A percentile compares a stretch with the other conserved stretches of the same genome.
Evolutionary conservation across 176 grass and related monocot species (phyloP).

Genomic region (Oryza meridionalis): DNA sequence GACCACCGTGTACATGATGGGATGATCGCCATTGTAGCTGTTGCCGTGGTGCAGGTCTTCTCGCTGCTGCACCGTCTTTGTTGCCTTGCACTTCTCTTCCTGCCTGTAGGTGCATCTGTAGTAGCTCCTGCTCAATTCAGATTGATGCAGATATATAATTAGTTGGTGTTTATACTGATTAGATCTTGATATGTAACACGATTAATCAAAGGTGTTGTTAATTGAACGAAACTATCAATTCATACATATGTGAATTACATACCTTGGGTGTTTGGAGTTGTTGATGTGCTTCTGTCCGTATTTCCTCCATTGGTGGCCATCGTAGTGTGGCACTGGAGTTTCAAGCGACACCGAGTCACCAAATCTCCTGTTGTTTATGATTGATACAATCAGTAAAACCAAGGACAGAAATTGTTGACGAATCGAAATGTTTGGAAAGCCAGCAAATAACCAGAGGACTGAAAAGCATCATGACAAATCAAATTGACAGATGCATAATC

Average conservation of each 20-base stretch:
- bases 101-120: slow-evolving; percentile 44
- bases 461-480: background rate
- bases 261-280: slow-evolving; percentile 47
- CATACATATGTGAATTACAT: background rate
- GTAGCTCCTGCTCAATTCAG: slow-evolving; percentile 34
- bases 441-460: background rate
- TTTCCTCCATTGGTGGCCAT: slow-evolving; percentile 61
- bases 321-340: slow-evolving; percentile 46
- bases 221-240: background rate
- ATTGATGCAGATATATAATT: background rate
- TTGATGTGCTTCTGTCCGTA: slow-evolving; percentile 66
- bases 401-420: background rate
- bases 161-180: no score
- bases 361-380: slow-evolving; percentile 34
- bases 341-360: slow-evolving; percentile 37
- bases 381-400: background rate
- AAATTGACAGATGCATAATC: no score
- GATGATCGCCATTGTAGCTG: background rate
- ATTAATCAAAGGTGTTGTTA: background rate
- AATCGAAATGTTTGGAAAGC: background rate
- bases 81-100: slow-evolving; percentile 39
- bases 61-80: slow-evolving; percentile 41
- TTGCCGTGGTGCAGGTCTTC: background rate
- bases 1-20: slow-evolving; percentile 27
- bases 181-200: no score